phyloP scores from a whole-genome alignment of 352 stramenopile species.

The Phytophthora quininea region DNA sequence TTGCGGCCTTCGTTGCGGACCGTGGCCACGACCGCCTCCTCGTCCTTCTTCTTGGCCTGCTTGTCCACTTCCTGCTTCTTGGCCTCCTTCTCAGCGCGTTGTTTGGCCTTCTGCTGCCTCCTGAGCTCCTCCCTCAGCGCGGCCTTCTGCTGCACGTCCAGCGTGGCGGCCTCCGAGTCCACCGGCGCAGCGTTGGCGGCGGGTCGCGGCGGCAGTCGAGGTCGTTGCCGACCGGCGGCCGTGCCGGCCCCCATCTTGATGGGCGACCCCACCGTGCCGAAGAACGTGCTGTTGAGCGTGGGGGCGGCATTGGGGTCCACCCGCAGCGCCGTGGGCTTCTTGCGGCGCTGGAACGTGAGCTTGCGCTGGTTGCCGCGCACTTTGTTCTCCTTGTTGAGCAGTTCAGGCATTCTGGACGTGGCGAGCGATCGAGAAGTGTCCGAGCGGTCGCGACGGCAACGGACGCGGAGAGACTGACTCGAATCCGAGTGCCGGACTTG shows the following conservation, averaged over 20 bases:
- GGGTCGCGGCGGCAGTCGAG: slow-evolving; percentile 21
- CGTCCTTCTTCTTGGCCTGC: slow-evolving; percentile 23
- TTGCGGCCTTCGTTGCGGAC: slow-evolving; percentile 49
- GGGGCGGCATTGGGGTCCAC: slow-evolving; percentile 42
- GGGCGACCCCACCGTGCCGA: slow-evolving; percentile 70
- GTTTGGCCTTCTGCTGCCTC: slow-evolving; percentile 49
- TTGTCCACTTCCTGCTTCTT: slow-evolving; percentile 19
- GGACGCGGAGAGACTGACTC: too few relatives aligned
- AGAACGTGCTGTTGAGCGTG: slow-evolving; percentile 62
- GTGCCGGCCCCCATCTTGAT: slow-evolving; percentile 61
- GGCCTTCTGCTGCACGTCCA: slow-evolving; percentile 65
- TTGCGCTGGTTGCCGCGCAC: slow-evolving; percentile 53
- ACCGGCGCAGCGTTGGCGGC: slow-evolving; percentile 27
- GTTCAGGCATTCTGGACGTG: too few relatives aligned
- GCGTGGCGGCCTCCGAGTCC: slow-evolving; percentile 55
- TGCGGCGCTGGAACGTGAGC: slow-evolving; percentile 59
- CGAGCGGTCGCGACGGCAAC: too few relatives aligned
- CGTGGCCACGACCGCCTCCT: slow-evolving; percentile 43
- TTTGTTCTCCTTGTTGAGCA: slow-evolving; percentile 64
- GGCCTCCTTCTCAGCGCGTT: slow-evolving; percentile 35
- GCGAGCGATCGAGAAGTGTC: too few relatives aligned
- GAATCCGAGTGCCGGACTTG: too few relatives aligned
- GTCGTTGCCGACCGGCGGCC: slow-evolving; percentile 13
- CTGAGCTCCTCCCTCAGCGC: slow-evolving; percentile 54
- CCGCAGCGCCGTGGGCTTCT: slow-evolving; percentile 38